These are phyloP conservation scores for Cordyceps farinosa DNA, from an alignment of 2,329 filamentous ascomycete species.

Conservation along the genomic window DNA sequence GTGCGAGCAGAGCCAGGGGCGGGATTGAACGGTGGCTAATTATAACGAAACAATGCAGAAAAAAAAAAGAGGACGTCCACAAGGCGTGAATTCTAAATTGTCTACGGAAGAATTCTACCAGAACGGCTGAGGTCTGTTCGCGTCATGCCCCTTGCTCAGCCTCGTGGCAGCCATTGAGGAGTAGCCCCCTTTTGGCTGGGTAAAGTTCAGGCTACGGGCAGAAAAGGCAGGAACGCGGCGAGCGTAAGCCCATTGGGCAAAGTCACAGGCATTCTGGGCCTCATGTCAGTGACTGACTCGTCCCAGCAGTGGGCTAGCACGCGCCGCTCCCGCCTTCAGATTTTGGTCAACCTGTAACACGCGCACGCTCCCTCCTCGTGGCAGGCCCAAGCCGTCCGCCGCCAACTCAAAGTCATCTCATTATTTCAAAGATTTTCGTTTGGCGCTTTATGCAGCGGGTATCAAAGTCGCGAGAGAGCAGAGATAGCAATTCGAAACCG, in stretches of 20 bases:
- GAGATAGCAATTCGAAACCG: neutral
- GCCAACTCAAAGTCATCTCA: neutral
- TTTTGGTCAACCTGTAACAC: conserved; percentile 15
- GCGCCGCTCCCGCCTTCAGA: conserved; percentile 12
- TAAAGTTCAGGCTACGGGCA: conserved; percentile 9
- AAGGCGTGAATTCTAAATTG: neutral
- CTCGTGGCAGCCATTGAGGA: neutral
- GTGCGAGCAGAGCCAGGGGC: neutral
- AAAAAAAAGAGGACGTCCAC: neutral
- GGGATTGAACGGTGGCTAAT: neutral
- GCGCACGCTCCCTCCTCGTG: conserved; percentile 10
- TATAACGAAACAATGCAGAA: neutral
- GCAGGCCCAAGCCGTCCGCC: neutral
- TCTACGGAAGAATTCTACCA: neutral
- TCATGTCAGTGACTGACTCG: conserved; percentile 7
- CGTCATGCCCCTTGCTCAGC: conserved; percentile 1
- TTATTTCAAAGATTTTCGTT: neutral
- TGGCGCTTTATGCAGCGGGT: neutral
- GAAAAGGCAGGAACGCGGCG: neutral
- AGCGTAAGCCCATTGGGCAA: neutral
- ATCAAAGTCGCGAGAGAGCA: neutral
- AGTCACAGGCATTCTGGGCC: neutral
- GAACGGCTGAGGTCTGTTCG: conserved; percentile 12
- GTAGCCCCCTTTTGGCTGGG: neutral
- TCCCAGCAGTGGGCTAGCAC: neutral